A percentile compares a stretch with the other conserved stretches of the same genome.
phyloP scores from a whole-genome alignment of 2,329 filamentous ascomycete genomes.

The Sporothrix brasiliensis region DNA sequence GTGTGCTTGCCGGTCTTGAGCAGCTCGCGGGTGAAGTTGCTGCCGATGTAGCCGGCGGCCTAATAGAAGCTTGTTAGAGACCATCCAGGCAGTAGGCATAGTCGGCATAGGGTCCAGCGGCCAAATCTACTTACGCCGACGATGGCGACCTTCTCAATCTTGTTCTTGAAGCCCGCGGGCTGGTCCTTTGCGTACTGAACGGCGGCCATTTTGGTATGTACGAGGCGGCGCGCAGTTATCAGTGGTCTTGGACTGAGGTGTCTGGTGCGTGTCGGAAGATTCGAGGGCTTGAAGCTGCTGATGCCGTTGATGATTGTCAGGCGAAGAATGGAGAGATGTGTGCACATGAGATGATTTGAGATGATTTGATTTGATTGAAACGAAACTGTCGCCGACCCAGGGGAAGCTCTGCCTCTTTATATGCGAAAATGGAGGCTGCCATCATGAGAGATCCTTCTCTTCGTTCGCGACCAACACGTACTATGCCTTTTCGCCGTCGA shows the following conservation, averaged over 20 bases:
- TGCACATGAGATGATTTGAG: neutral
- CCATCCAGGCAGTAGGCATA: neutral
- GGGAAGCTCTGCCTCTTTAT: neutral
- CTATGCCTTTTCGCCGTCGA: too few species aligned
- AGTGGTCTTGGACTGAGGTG: neutral
- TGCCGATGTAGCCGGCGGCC: conserved; percentile 38
- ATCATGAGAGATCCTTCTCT: neutral
- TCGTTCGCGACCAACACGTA: neutral
- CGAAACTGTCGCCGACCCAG: neutral
- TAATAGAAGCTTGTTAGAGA: conserved; percentile 26
- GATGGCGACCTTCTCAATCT: conserved; percentile 38
- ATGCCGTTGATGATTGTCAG: neutral
- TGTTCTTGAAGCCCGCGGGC: conserved; percentile 40
- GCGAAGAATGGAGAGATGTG: neutral
- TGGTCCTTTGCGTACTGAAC: conserved; percentile 39
- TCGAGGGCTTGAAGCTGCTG: neutral
- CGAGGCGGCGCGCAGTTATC: neutral
- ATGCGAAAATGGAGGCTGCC: neutral
- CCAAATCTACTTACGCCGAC: conserved; percentile 36
- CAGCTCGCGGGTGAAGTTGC: conserved; percentile 34
- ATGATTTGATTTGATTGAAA: neutral
- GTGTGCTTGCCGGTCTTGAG: conserved; percentile 47
- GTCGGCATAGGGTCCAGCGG: neutral
- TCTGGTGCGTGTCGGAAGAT: neutral
- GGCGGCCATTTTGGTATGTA: conserved; percentile 5